Conservation (phyloP, 176 grass and related monocot genomes). For the Miscanthus lutarioriparius region DNA sequence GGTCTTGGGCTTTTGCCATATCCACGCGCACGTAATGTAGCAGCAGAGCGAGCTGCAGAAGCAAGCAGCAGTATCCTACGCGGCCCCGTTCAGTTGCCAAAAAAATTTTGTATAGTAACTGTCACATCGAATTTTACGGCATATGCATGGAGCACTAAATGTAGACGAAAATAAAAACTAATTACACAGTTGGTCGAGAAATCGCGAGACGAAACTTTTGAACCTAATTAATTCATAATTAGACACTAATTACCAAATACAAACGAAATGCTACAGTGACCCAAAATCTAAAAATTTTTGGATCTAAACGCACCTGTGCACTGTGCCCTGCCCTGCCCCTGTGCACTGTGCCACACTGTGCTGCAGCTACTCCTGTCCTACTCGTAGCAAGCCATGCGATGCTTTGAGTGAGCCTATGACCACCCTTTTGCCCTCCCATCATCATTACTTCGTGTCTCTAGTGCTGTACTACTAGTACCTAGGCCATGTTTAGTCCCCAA, state of each 20-base stretch:
- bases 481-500: background rate
- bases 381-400: constrained; percentile 3
- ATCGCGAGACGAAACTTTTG: too few species aligned
- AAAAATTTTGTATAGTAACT: too few species aligned
- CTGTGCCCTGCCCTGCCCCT: background rate
- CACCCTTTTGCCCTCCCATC: background rate
- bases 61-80: background rate
- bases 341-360: background rate
- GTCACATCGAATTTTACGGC: too few species aligned
- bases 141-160: too few species aligned
- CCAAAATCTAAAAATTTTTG: too few species aligned
- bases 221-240: too few species aligned
- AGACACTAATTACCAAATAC: too few species aligned
- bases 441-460: constrained; percentile 22
- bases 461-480: background rate
- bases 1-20: constrained; percentile 6
- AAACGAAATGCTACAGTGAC: too few species aligned
- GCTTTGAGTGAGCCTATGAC: background rate
- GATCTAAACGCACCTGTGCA: too few species aligned
- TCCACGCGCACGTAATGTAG: constrained; percentile 28
- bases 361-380: background rate
- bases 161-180: too few species aligned
- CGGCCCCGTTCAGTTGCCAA: too few species aligned
- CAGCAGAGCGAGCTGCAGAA: background rate
- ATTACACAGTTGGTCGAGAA: too few species aligned